Conservation (phyloP, 75 land plant genomes). For the Selaginella tamariscina region DNA sequence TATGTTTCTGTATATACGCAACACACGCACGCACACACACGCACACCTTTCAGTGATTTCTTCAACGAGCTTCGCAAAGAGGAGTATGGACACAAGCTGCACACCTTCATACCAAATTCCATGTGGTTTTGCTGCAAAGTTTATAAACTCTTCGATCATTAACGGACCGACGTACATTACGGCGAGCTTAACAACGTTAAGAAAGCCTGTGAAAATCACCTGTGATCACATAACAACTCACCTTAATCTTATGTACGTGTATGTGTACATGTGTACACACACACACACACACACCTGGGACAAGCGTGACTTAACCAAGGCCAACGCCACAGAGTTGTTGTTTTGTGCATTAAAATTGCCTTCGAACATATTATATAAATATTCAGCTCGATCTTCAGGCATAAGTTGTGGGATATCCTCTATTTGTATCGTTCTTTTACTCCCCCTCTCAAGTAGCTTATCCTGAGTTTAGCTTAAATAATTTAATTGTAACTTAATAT, state of each 20-base stretch:
- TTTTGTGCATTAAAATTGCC: background rate
- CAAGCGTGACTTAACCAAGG: background rate
- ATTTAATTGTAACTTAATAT: too few species aligned
- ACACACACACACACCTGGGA: too few species aligned
- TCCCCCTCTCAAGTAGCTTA: constrained; percentile 14
- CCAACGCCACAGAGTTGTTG: background rate
- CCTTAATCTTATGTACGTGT: too few species aligned
- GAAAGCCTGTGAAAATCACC: background rate
- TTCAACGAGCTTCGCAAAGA: background rate
- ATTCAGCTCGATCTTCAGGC: constrained; percentile 13
- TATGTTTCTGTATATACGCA: too few species aligned
- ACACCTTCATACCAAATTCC: background rate
- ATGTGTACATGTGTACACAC: too few species aligned
- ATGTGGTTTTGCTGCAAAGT: constrained; percentile 5
- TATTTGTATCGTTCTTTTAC: constrained; percentile 2
- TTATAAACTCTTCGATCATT: background rate
- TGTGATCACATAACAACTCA: too few species aligned
- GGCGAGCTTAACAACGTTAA: background rate
- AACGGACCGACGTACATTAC: constrained; percentile 6
- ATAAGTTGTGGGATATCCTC: constrained; percentile 17
- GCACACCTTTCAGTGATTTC: constrained; percentile 2
- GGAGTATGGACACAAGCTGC: background rate
- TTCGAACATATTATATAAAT: background rate
- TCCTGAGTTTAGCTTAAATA: too few species aligned
- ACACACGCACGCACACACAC: too few species aligned